These are phyloP conservation scores for Marasmius tenuissimus DNA, from an alignment of 1,284 basidiomycete genomes.

Conservation along the genomic window DNA sequence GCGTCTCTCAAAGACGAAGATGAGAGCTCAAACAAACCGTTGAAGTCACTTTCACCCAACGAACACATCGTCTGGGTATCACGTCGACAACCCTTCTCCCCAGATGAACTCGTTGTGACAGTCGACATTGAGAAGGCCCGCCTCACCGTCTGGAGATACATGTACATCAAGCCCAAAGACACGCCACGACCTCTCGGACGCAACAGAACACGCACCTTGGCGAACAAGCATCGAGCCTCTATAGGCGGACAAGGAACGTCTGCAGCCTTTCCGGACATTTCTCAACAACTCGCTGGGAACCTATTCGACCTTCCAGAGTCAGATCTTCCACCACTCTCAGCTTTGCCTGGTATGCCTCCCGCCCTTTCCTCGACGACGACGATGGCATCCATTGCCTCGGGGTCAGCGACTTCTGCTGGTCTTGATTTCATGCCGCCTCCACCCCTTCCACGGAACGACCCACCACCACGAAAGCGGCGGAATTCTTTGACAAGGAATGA, in stretches of 20 bases:
- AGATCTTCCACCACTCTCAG: conserved; percentile 35
- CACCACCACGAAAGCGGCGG: conserved; percentile 32
- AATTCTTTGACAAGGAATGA: conserved; percentile 56
- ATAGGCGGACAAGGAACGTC: conserved; percentile 32
- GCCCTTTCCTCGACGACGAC: conserved; percentile 48
- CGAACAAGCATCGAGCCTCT: conserved; percentile 18
- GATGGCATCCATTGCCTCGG: conserved; percentile 49
- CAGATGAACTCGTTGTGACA: conserved; percentile 56
- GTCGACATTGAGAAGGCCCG: conserved; percentile 49
- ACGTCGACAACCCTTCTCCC: conserved; percentile 39
- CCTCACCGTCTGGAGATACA: conserved; percentile 72
- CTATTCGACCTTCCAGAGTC: conserved; percentile 33
- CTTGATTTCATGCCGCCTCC: not conserved
- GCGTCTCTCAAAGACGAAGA: conserved; percentile 53
- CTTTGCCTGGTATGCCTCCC: conserved; percentile 44
- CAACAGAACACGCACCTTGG: conserved; percentile 7
- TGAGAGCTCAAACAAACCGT: conserved; percentile 46
- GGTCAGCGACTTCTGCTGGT: conserved; percentile 22
- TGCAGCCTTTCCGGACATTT: conserved; percentile 30
- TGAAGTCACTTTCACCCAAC: conserved; percentile 53
- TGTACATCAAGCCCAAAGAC: conserved; percentile 58
- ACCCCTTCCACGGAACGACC: conserved; percentile 22
- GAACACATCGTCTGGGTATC: conserved; percentile 68
- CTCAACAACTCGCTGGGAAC: conserved; percentile 29
- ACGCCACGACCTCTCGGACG: conserved; percentile 34